Evolutionary conservation across 2,329 filamentous ascomycete species (phyloP).

Genomic region (Stagonosporopsis chrysanthemi): DNA sequence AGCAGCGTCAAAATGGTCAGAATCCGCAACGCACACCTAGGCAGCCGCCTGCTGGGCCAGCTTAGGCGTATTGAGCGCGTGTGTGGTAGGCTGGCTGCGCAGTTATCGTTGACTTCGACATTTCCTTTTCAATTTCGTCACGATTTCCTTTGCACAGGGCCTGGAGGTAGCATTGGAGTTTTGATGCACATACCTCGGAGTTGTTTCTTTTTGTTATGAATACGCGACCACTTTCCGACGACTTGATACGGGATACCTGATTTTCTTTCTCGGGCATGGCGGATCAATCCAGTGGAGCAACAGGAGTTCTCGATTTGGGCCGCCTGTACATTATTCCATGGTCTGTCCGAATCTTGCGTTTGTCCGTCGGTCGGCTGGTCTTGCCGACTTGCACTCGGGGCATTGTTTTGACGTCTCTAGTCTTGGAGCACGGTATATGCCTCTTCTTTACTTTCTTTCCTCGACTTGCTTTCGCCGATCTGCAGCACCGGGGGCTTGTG

Average conservation of each 20-base stretch:
- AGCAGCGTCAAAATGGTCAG: conserved; percentile 47
- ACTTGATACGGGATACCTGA: conserved; percentile 48
- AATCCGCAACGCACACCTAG: conserved; percentile 45
- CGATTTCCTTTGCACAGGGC: conserved; percentile 43
- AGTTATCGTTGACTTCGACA: conserved; percentile 39
- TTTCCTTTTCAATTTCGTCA: conserved; percentile 31
- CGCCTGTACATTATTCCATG: conserved; percentile 50
- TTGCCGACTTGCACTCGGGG: conserved; percentile 25
- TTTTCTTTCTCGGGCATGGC: conserved; percentile 39
- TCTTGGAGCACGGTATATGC: neutral
- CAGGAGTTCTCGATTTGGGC: conserved; percentile 45
- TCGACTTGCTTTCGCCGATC: conserved; percentile 9
- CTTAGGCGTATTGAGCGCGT: conserved; percentile 29
- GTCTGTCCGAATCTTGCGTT: conserved; percentile 37
- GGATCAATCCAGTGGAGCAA: conserved; percentile 46
- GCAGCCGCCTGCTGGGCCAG: conserved; percentile 42
- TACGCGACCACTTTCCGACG: conserved; percentile 41
- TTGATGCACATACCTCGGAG: conserved; percentile 39
- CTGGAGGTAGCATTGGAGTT: conserved; percentile 33
- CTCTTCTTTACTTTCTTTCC: neutral
- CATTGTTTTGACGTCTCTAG: neutral
- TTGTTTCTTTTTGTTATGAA: conserved; percentile 39
- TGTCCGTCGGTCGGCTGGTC: conserved; percentile 39
- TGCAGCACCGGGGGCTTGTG: conserved; percentile 16
- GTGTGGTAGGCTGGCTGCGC: conserved; percentile 36